phyloP scores from a whole-genome alignment of 192 early-diverging fungal genomes.

The Spizellomyces punctatus region DNA sequence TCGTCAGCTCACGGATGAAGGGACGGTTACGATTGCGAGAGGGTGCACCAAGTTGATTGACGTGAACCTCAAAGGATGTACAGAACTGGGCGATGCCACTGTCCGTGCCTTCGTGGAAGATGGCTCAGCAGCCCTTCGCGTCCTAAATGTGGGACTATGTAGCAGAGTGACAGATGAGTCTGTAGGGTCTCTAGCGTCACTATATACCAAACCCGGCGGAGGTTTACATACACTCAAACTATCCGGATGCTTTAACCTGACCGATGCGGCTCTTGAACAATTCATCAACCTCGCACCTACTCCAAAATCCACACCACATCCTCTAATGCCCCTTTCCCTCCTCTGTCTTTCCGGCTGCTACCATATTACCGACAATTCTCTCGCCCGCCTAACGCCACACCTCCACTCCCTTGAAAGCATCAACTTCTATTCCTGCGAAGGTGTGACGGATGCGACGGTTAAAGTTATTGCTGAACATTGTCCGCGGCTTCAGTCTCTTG shows the following conservation, averaged over 20 bases:
- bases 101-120: neutral
- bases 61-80: neutral
- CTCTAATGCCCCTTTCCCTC: too few species aligned
- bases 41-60: neutral
- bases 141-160: neutral
- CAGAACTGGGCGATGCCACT: neutral
- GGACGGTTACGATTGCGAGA: neutral
- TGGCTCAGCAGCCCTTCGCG: neutral
- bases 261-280: too few species aligned
- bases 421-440: constrained; percentile 8
- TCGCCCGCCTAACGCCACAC: neutral
- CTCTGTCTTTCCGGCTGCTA: constrained; percentile 8
- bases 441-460: neutral
- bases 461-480: constrained; percentile 1
- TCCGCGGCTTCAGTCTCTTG: neutral
- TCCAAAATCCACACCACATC: too few species aligned
- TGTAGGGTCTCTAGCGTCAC: neutral
- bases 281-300: too few species aligned
- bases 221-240: neutral
- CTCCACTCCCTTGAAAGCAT: neutral
- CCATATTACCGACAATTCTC: constrained; percentile 5
- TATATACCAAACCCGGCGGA: too few species aligned
- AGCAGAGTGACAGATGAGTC: neutral
- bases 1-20: neutral
- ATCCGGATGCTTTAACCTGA: neutral